Evolutionary conservation across 2,329 filamentous ascomycete species (phyloP).

Genomic region (Penicillium sp.): DNA sequence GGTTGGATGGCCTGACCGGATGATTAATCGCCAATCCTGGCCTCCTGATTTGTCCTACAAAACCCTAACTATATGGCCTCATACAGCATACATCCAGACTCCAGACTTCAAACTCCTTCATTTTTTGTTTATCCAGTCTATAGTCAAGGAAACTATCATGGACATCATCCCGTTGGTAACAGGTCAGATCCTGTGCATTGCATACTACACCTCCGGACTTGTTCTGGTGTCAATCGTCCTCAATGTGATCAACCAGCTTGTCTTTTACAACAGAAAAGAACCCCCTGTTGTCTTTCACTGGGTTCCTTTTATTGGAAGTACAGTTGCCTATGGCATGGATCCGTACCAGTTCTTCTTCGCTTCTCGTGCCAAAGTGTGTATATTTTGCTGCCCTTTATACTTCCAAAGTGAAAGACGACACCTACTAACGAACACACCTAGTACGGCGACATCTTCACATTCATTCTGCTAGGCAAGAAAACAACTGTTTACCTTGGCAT

Average conservation of each 20-base stretch:
- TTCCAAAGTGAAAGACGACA: not conserved
- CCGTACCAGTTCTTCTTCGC: constrained; percentile 80
- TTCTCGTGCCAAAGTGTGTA: constrained; percentile 67
- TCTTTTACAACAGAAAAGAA: constrained; percentile 74
- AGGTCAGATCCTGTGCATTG: constrained; percentile 17
- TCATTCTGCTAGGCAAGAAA: constrained; percentile 81
- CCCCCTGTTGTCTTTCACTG: constrained; percentile 79
- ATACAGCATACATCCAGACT: not conserved
- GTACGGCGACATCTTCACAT: constrained; percentile 90
- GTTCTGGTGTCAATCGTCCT: constrained; percentile 59
- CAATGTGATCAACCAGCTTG: constrained; percentile 73
- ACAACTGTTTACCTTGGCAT: constrained; percentile 82
- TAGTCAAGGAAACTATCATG: constrained; percentile 10
- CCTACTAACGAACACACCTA: constrained; percentile 38
- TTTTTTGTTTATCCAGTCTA: not conserved
- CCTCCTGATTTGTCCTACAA: constrained; percentile 21
- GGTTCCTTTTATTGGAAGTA: constrained; percentile 59
- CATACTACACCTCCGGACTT: constrained; percentile 40
- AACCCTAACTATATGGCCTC: constrained; percentile 7
- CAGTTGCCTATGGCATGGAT: constrained; percentile 48
- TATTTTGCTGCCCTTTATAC: not conserved
- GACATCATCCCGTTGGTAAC: constrained; percentile 15
- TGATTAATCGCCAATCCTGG: constrained; percentile 21
- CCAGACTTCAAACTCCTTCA: not conserved
- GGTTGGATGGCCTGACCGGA: constrained; percentile 11